phyloP scores from a whole-genome alignment of 345 rosid genomes.

The Camelina neglecta region DNA sequence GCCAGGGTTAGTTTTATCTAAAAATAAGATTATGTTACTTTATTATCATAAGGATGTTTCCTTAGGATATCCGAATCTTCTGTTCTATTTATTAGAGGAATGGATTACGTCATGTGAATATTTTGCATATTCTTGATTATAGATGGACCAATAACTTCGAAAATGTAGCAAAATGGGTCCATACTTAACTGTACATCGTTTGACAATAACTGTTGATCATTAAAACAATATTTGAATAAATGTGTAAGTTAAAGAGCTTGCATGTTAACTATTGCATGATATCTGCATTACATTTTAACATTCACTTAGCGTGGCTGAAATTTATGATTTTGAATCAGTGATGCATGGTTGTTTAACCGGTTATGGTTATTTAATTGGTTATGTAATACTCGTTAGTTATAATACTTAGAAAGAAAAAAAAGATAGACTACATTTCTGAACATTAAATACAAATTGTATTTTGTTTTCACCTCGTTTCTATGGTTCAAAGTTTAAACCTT shows the following conservation, averaged over 20 bases:
- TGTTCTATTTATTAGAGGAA: constrained; percentile 20
- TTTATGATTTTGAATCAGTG: neutral
- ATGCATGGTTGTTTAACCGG: no score
- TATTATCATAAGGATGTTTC: constrained; percentile 33
- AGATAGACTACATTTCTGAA: no score
- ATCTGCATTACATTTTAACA: neutral
- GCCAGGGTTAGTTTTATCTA: constrained; percentile 9
- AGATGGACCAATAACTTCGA: neutral
- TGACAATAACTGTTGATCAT: neutral
- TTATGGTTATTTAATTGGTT: no score
- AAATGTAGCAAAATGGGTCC: neutral
- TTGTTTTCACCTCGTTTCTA: no score
- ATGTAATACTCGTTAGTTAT: no score
- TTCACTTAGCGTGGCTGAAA: neutral
- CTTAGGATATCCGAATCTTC: constrained; percentile 36
- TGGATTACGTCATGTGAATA: constrained; percentile 16
- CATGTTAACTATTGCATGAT: no score
- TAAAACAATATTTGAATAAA: neutral
- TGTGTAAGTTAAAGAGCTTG: neutral
- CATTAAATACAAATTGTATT: no score
- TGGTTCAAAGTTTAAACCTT: no score
- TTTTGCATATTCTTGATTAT: neutral
- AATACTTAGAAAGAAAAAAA: no score
- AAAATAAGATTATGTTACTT: constrained; percentile 11
- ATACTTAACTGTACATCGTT: neutral